Base-by-base conservation (phyloP, 768 basidiomycete genomes). In the Hemileccinum rubropunctum region DNA sequence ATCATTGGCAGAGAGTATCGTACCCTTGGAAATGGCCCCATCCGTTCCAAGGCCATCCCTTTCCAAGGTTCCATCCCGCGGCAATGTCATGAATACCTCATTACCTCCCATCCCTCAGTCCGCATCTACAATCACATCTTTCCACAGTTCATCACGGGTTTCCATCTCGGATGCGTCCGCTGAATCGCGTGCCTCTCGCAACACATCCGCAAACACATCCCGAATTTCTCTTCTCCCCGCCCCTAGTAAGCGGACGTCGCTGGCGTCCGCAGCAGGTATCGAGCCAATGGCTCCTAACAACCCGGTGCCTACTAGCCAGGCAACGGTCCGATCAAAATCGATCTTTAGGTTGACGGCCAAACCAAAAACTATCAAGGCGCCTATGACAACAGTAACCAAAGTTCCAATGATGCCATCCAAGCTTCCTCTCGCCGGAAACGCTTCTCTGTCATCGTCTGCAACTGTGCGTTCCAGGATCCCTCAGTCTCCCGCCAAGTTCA, bases 21-120 rank as follows among this genome's bases (percentile, higher is more conserved):
- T 6, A 1, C 7, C 37, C 2, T 17, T 27, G 21, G 61, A 60
- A 11, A 18, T 28, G 0, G 5, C 40, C 11, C 39, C 55, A 6
- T 17, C 42, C 3, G 3, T 47, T 11, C 32, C 59, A 11, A 57
- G 30, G 33, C 4, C 40, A 3, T 33, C 59, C 7, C 52, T 62
- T 21, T 65, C 65, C 3, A 62, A 21, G 27, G 50, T 67, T 18
- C 47, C 68, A 2, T 63, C 67, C 1, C 51, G 59, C 23, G 47
- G 46, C 4, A 63, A 56, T 17, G 1, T 51, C 1, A 9, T 51
- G 3, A 48, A 54, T 21, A 7, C 37, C 1, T 8, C 33, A 1
- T 36, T 68, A 10, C 68, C 68, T 7, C 62, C 66, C 1, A 60
- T 68, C 12, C 68, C 66, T 30, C 60, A 58, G 18, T 66, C 68